These are phyloP conservation scores for Carex scoparia DNA, from an alignment of 176 grass and related monocot species.

Conservation along the genomic window DNA sequence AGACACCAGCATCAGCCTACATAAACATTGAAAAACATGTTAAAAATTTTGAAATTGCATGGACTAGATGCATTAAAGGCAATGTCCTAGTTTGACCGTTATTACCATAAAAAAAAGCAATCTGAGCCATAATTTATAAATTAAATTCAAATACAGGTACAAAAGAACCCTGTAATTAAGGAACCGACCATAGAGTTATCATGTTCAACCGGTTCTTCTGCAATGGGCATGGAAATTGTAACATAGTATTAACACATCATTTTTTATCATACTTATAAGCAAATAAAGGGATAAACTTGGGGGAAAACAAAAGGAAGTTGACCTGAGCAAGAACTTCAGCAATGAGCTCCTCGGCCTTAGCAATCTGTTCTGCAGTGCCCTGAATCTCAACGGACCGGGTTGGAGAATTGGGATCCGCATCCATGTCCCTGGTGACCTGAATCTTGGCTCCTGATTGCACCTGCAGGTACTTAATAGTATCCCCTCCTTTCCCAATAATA, in stretches of 20 bases:
- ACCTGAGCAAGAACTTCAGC: conserved; percentile 82
- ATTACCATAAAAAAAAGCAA: neutral
- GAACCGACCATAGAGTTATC: neutral
- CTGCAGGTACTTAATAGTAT: conserved; percentile 84
- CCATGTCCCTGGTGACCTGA: conserved; percentile 84
- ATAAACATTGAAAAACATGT: conserved; percentile 6
- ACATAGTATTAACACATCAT: neutral
- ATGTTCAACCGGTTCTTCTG: neutral
- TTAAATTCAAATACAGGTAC: neutral
- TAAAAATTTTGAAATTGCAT: neutral
- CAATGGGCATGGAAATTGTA: neutral
- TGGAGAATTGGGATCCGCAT: conserved; percentile 63
- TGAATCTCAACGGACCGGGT: conserved; percentile 74
- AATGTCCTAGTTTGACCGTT: neutral
- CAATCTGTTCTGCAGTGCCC: conserved; percentile 84
- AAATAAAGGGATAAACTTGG: neutral
- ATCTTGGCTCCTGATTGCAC: conserved; percentile 91
- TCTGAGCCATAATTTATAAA: neutral
- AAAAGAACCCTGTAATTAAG: neutral
- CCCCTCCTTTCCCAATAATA: conserved; percentile 89
- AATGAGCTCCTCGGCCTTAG: conserved; percentile 79
- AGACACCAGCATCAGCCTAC: conserved; percentile 77
- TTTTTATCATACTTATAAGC: neutral
- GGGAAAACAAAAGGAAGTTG: neutral
- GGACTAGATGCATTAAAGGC: neutral